Conservation (phyloP, 2,329 filamentous ascomycete species). For the Verticillium zaregamsianum region DNA sequence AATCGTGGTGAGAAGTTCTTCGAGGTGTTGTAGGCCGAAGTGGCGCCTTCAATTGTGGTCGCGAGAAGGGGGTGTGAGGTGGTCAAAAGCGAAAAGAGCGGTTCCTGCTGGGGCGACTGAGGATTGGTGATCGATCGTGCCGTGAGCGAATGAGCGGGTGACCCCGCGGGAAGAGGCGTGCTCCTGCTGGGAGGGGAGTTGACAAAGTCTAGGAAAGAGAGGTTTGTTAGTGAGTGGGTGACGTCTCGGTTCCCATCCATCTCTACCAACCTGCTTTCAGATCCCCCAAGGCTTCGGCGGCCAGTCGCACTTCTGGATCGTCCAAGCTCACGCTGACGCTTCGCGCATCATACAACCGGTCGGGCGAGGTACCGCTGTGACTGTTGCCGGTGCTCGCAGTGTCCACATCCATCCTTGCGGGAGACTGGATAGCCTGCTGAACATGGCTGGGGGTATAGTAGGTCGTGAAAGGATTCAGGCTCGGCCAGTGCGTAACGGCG, state of each 20-base stretch:
- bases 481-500: slow-evolving; percentile 38
- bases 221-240: slow-evolving; percentile 5
- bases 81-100: slow-evolving; percentile 79
- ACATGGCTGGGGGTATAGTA: slow-evolving; percentile 43
- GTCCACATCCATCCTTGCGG: slow-evolving; percentile 46
- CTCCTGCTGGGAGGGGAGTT: slow-evolving; percentile 54
- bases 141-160: slow-evolving; percentile 29
- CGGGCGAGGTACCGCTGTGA: slow-evolving; percentile 39
- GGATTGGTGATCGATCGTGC: slow-evolving; percentile 26
- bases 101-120: slow-evolving; percentile 60
- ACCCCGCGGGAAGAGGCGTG: slow-evolving; percentile 32
- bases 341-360: slow-evolving; percentile 38
- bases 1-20: slow-evolving; percentile 90
- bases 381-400: slow-evolving; percentile 32
- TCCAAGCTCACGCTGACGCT: slow-evolving; percentile 54
- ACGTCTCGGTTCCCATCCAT: not conserved
- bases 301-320: slow-evolving; percentile 64
- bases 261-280: slow-evolving; percentile 61
- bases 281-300: slow-evolving; percentile 72
- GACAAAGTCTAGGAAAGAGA: slow-evolving; percentile 52
- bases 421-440: slow-evolving; percentile 35
- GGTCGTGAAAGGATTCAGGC: slow-evolving; percentile 43
- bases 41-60: slow-evolving; percentile 77
- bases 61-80: slow-evolving; percentile 84
- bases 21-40: slow-evolving; percentile 79